Evolutionary conservation across 164 flowering plant species (phyloP), one percentile per base, ranked within the genome.

Genomic region (Dillenia suffruticosa): DNA sequence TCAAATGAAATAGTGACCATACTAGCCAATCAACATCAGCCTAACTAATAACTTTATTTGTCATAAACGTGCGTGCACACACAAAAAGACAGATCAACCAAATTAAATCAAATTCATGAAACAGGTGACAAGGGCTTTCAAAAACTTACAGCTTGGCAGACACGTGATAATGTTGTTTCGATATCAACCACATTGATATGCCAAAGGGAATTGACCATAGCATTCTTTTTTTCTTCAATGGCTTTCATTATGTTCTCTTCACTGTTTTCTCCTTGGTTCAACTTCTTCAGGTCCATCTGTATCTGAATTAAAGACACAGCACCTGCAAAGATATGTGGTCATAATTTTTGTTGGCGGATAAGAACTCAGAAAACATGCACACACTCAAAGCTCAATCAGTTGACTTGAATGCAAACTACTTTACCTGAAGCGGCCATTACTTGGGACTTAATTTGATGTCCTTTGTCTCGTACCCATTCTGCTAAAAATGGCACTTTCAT

Each of bases 381-480:
- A 32, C 7, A 0, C 32, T 58, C 50, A 32, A 61, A 62, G 44
- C 14, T 7, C 55, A 60, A 54, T 12, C 3, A 48, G 22, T 51
- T 22, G 46, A 45, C 9, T 48, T 6, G 43, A 15, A 46, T 54
- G 55, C 22, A 44, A 8, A 54, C 19, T 40, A 50, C 32, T 53
- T 55, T 62, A 92, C 96, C 97, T 83, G 87, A 77, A 75, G 98
- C 96, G 55, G 97, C 97, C 67, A 74, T 77, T 45, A 86, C 92
- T 77, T 93, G 92, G 9, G 98, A 90, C 59, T 86, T 93, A 61
- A 89, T 81, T 54, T 19, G 68, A 74, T 93, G 98, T 50, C 96
- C 94, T 74, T 93, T 93, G 73, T 89, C 86, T 45, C 98, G 74
- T 1, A 90, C 95, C 98, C 98, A 93, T 67, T 93, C 98, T 43